These are phyloP conservation scores for Blastomyces parvus DNA, from an alignment of 2,329 filamentous ascomycete species.

Conservation along the genomic window DNA sequence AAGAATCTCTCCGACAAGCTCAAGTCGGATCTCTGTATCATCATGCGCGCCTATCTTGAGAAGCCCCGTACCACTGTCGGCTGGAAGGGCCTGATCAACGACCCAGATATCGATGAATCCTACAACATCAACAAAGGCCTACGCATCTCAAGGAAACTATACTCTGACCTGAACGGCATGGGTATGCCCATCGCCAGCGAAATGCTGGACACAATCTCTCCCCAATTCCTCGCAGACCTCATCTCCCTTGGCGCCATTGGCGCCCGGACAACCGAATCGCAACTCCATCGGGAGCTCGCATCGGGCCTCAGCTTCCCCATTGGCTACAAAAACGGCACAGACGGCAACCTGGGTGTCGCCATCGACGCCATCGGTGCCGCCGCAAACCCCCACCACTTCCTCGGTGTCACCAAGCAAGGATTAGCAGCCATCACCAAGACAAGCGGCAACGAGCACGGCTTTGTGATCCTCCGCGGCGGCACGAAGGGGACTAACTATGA, in stretches of 20 bases:
- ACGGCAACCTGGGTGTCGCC: conserved; percentile 79
- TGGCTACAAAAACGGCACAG: conserved; percentile 98
- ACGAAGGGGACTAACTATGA: conserved; percentile 91
- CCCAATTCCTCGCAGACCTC: conserved; percentile 92
- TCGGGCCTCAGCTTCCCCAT: conserved; percentile 94
- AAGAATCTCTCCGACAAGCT: conserved; percentile 70
- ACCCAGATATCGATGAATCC: conserved; percentile 92
- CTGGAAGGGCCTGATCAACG: conserved; percentile 99
- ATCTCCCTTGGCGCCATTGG: conserved; percentile 94
- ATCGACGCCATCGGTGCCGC: conserved; percentile 87
- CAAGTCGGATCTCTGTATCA: conserved; percentile 71
- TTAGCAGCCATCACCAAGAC: conserved; percentile 91
- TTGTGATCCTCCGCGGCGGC: conserved; percentile 88
- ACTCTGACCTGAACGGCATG: conserved; percentile 72
- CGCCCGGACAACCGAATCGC: conserved; percentile 89
- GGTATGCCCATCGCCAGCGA: conserved; percentile 95
- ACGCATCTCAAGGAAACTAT: conserved; percentile 82
- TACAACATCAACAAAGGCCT: conserved; percentile 99
- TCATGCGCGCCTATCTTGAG: conserved; percentile 98
- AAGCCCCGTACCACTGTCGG: conserved; percentile 97
- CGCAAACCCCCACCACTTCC: conserved; percentile 69
- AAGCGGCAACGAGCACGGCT: conserved; percentile 89
- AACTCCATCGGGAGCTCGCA: conserved; percentile 91
- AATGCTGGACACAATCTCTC: conserved; percentile 98
- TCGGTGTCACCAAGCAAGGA: conserved; percentile 97